A percentile compares a stretch with the other conserved stretches of the same genome.
phyloP scores from a whole-genome alignment of 164 flowering plant genomes.

The Aristolochia contorta region DNA sequence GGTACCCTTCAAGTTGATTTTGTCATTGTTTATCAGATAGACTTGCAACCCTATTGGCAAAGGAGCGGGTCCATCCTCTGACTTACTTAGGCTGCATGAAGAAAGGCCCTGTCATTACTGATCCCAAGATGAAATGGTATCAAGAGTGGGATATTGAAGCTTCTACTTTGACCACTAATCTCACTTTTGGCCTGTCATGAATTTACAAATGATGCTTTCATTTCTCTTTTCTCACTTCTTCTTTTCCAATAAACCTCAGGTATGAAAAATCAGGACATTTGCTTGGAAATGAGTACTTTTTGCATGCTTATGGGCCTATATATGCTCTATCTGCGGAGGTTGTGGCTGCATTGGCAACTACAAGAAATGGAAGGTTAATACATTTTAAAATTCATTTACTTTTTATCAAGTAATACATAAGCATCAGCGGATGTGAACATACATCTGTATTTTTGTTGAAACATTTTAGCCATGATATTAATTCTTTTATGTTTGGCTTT shows the following conservation, averaged over 20 bases:
- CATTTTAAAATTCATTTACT: neutral
- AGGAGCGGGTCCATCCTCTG: constrained; percentile 43
- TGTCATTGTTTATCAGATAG: constrained; percentile 38
- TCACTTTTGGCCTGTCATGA: neutral
- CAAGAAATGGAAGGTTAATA: constrained; percentile 43
- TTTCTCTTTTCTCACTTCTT: neutral
- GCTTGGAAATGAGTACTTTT: constrained; percentile 52
- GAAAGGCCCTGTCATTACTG: constrained; percentile 67
- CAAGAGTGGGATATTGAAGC: neutral
- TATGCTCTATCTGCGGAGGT: constrained; percentile 59
- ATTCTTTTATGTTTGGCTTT: neutral
- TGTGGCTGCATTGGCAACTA: constrained; percentile 37
- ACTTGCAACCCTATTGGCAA: constrained; percentile 60
- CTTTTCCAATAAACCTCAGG: constrained; percentile 23
- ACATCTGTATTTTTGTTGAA: neutral
- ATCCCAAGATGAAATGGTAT: constrained; percentile 69
- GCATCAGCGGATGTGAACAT: neutral
- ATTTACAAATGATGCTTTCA: neutral
- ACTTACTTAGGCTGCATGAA: constrained; percentile 88
- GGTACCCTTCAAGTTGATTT: neutral
- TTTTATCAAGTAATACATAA: neutral
- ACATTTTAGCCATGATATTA: neutral
- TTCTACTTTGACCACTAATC: neutral
- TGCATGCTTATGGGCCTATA: constrained; percentile 71
- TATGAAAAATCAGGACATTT: constrained; percentile 40